A percentile compares a stretch with the other conserved stretches of the same genome.
phyloP scores from a whole-genome alignment of 768 basidiomycete genomes.

The Rhizopogon vulgaris region DNA sequence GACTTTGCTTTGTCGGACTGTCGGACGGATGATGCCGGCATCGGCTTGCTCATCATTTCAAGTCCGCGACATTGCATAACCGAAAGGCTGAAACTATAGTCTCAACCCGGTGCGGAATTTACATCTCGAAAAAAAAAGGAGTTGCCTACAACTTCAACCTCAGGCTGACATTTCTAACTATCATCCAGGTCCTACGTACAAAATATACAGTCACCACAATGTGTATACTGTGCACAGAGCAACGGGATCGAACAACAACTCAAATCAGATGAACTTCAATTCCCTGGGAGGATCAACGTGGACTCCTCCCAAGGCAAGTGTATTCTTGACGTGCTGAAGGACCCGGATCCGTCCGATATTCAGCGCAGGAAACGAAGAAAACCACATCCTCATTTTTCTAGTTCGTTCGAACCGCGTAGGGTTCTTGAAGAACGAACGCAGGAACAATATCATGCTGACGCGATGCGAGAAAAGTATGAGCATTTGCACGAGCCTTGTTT shows the following conservation, averaged over 20 bases:
- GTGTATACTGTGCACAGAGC: slow-evolving; percentile 61
- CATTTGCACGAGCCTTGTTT: slow-evolving; percentile 47
- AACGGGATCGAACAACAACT: slow-evolving; percentile 49
- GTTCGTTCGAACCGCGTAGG: slow-evolving; percentile 58
- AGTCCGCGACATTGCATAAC: too few relatives aligned
- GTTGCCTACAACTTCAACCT: too few relatives aligned
- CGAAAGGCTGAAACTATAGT: too few relatives aligned
- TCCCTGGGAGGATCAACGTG: slow-evolving; percentile 62
- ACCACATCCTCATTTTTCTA: slow-evolving; percentile 64
- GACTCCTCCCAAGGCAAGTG: slow-evolving; percentile 73
- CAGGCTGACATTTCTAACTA: too few relatives aligned
- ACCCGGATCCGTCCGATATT: slow-evolving; percentile 12
- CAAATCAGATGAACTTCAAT: slow-evolving; percentile 36
- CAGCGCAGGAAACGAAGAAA: slow-evolving; percentile 68
- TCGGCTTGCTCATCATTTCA: too few relatives aligned
- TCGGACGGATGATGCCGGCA: too few relatives aligned
- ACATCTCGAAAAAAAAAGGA: too few relatives aligned
- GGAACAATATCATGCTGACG: slow-evolving; percentile 84
- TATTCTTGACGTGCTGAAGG: not conserved
- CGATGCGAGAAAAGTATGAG: slow-evolving; percentile 72
- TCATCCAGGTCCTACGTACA: too few relatives aligned
- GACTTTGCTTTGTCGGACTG: too few relatives aligned
- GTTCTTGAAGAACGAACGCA: slow-evolving; percentile 54
- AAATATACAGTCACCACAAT: too few relatives aligned
- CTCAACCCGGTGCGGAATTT: too few relatives aligned